A percentile compares a stretch with the other conserved stretches of the same genome.
phyloP scores from a whole-genome alignment of 2,329 filamentous ascomycete species.

The Magnaporthales sp. region DNA sequence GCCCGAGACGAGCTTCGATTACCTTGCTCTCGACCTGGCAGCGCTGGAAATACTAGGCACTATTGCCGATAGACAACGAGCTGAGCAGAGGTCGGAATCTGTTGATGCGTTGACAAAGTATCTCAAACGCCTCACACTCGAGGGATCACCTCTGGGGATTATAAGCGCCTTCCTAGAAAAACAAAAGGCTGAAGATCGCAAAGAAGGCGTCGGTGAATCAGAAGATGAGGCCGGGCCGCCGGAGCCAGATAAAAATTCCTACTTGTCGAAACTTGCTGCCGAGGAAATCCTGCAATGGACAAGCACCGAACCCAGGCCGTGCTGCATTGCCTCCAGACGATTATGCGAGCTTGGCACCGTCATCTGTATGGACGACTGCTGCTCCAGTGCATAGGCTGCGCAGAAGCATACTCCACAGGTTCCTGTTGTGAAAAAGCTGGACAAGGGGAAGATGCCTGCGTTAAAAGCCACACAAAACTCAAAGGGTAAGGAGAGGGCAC shows the following conservation, averaged over 20 bases:
- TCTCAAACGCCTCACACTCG: neutral
- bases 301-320: neutral
- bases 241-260: neutral
- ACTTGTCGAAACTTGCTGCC: neutral
- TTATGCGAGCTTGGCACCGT: neutral
- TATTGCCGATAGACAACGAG: neutral
- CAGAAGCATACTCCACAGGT: neutral
- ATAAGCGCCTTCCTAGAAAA: neutral
- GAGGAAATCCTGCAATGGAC: neutral
- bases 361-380: neutral
- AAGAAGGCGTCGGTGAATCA: neutral
- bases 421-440: neutral
- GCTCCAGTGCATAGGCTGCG: neutral
- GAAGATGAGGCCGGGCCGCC: neutral
- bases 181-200: neutral
- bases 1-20: neutral
- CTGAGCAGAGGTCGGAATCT: neutral
- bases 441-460: neutral
- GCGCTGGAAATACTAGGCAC: neutral
- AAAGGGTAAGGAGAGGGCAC: neutral
- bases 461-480: neutral
- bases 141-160: neutral
- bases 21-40: neutral
- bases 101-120: neutral
- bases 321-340: neutral